A percentile compares a stretch with the other conserved stretches of the same genome.
phyloP scores from a whole-genome alignment of 2,329 filamentous ascomycete genomes.

The Venturia aucupariae region DNA sequence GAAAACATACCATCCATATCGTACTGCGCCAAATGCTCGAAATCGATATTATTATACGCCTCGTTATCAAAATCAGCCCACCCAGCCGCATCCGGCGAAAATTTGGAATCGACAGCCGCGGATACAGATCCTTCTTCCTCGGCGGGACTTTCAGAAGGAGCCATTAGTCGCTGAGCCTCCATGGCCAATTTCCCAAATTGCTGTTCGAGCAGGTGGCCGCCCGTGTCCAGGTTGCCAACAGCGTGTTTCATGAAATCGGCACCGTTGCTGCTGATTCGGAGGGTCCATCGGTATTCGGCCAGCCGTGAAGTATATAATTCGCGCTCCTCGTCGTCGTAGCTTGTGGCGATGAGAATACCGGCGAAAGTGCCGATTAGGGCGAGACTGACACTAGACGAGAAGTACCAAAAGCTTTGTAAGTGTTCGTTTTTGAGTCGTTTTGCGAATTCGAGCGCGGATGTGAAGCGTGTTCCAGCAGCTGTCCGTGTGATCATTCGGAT shows the following conservation, averaged over 20 bases:
- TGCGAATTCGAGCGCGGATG: conserved; percentile 38
- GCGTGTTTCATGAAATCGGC: conserved; percentile 30
- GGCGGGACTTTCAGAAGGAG: background rate
- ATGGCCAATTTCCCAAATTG: conserved; percentile 6
- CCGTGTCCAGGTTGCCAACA: conserved; percentile 7
- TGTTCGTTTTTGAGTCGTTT: conserved; percentile 36
- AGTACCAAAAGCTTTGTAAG: conserved; percentile 40
- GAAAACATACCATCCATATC: conserved; percentile 4
- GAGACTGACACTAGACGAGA: conserved; percentile 33
- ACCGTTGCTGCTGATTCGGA: conserved; percentile 34
- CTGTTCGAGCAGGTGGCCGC: conserved; percentile 10
- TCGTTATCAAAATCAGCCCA: conserved; percentile 5
- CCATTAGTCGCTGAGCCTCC: background rate
- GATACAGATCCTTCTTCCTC: background rate
- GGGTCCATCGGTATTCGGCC: conserved; percentile 33
- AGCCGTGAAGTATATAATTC: conserved; percentile 28
- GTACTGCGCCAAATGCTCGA: conserved; percentile 4
- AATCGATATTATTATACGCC: conserved; percentile 1
- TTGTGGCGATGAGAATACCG: conserved; percentile 30
- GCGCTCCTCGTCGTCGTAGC: conserved; percentile 26
- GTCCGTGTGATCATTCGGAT: conserved; percentile 27
- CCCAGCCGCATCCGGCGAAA: background rate
- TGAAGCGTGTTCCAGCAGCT: conserved; percentile 34
- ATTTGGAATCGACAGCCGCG: background rate
- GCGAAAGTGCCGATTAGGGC: conserved; percentile 34